These are phyloP conservation scores for Populus hybrid DNA, from an alignment of 441 rosid genomes.

Conservation along the genomic window DNA sequence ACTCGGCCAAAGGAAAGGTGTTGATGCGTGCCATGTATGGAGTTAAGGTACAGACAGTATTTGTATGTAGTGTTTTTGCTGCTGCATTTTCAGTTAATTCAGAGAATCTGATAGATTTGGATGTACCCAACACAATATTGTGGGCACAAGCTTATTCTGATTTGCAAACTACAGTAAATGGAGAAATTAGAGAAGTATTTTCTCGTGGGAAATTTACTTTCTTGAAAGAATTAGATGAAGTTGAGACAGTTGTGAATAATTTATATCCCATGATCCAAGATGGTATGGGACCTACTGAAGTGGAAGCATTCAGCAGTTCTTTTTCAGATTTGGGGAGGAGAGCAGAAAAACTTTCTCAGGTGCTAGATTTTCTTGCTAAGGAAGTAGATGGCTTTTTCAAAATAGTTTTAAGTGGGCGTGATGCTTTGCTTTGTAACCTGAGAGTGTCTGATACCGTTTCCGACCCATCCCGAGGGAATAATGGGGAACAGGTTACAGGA, in stretches of 20 bases:
- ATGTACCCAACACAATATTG: conserved; percentile 42
- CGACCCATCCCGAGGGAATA: conserved; percentile 35
- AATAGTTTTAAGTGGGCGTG: conserved; percentile 70
- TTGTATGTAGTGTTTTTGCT: conserved; percentile 63
- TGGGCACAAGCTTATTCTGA: conserved; percentile 63
- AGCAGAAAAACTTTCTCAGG: conserved; percentile 48
- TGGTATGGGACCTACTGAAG: conserved; percentile 31
- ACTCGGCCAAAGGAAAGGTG: conserved; percentile 87
- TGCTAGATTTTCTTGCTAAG: conserved; percentile 61
- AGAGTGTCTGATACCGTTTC: conserved; percentile 39
- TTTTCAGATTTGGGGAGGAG: conserved; percentile 35
- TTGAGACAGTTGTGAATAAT: conserved; percentile 44
- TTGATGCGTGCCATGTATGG: conserved; percentile 85
- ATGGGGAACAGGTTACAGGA: conserved; percentile 30
- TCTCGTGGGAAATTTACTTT: conserved; percentile 37
- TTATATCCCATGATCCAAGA: conserved; percentile 53
- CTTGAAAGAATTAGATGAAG: conserved; percentile 70
- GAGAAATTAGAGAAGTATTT: conserved; percentile 38
- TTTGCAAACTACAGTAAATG: conserved; percentile 53
- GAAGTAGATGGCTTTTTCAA: conserved; percentile 84
- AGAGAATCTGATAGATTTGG: conserved; percentile 44
- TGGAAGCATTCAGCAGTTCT: conserved; percentile 38
- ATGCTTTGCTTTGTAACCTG: conserved; percentile 75
- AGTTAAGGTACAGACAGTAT: conserved; percentile 75
- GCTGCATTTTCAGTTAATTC: conserved; percentile 73